phyloP scores from a whole-genome alignment of 23 red algal genomes.

The Gracilaria vermiculophylla region DNA sequence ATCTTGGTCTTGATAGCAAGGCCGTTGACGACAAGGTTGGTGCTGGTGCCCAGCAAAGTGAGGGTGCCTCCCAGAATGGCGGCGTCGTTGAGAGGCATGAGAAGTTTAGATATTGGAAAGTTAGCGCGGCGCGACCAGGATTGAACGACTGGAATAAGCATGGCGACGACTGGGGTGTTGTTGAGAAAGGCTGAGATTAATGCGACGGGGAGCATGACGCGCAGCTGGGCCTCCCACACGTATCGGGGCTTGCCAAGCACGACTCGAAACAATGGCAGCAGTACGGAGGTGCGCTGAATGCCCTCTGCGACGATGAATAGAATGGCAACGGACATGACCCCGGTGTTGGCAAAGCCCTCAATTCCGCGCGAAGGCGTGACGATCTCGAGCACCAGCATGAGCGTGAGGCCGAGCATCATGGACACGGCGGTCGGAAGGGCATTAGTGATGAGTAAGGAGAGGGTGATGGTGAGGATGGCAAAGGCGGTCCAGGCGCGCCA shows the following conservation, averaged over 20 bases:
- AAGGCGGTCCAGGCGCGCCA: conserved; percentile 86
- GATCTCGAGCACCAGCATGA: conserved; percentile 75
- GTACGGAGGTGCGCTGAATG: conserved; percentile 82
- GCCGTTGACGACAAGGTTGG: conserved; percentile 81
- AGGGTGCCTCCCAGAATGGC: conserved; percentile 83
- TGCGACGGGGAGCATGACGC: conserved; percentile 73
- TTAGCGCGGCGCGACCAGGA: conserved; percentile 77
- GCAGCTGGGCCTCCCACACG: conserved; percentile 77
- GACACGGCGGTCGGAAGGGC: conserved; percentile 62
- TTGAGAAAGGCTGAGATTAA: conserved; percentile 89
- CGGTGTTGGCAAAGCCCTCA: conserved; percentile 83
- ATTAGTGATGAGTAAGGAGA: conserved; percentile 70
- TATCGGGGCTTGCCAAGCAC: conserved; percentile 72
- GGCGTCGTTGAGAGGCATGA: conserved; percentile 96
- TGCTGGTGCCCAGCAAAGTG: conserved; percentile 85
- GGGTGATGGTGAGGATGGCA: conserved; percentile 63
- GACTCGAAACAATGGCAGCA: conserved; percentile 68
- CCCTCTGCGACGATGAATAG: conserved; percentile 92
- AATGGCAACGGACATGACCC: conserved; percentile 85
- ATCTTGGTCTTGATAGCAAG: conserved; percentile 63
- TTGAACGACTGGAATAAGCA: conserved; percentile 89
- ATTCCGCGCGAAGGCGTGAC: conserved; percentile 68
- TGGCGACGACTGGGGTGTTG: conserved; percentile 92
- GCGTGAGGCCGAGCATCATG: conserved; percentile 71
- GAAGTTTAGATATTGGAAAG: conserved; percentile 77